These are phyloP conservation scores for Saraca asoca DNA, from an alignment of 331 rosid genomes.

Conservation along the genomic window DNA sequence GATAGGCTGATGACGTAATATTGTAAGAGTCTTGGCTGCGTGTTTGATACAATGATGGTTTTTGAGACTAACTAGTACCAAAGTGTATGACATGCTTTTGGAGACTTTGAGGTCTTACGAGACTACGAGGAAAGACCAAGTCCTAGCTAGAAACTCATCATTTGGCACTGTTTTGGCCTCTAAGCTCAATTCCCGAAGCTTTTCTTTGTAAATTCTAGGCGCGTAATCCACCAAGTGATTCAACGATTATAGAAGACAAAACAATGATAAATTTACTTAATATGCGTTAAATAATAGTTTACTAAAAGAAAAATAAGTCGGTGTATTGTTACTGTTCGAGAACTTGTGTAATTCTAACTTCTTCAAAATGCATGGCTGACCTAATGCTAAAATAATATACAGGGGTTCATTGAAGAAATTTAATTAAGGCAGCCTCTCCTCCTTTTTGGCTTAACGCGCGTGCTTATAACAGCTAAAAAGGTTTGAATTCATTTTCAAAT, in stretches of 20 bases:
- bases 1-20: constrained; percentile 3
- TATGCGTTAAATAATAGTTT: too few species aligned
- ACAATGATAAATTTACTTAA: too few species aligned
- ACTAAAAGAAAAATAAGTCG: too few species aligned
- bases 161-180: constrained; percentile 20
- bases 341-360: too few species aligned
- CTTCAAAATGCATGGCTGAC: too few species aligned
- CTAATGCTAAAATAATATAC: too few species aligned
- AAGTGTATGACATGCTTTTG: constrained; percentile 13
- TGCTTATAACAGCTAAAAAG: too few species aligned
- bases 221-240: constrained; percentile 20
- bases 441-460: too few species aligned
- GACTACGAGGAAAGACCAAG: background rate
- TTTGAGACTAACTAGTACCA: constrained; percentile 7
- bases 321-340: too few species aligned
- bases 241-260: background rate
- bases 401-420: too few species aligned
- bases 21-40: background rate
- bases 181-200: background rate
- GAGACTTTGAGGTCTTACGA: background rate
- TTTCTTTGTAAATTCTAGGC: background rate
- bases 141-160: background rate
- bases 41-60: constrained; percentile 26
- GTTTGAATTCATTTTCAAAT: too few species aligned
- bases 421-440: too few species aligned